Evolutionary conservation across 345 rosid genomes (phyloP).

Genomic region (Arabidopsis arenosa): DNA sequence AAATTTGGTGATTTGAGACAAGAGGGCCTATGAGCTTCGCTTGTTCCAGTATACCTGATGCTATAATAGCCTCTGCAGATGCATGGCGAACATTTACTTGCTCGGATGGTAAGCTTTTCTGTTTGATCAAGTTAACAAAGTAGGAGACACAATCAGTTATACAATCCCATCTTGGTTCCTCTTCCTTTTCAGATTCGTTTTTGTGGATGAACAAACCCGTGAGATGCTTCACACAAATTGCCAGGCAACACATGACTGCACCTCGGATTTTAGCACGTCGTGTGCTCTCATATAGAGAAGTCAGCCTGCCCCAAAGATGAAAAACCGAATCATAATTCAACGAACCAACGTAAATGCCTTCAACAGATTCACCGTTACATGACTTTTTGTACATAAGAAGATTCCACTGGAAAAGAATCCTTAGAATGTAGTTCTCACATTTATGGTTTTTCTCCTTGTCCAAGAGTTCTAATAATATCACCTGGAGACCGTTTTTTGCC

Average conservation of each 20-base stretch:
- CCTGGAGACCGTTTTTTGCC: slow-evolving; percentile 68
- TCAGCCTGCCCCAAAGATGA: slow-evolving; percentile 71
- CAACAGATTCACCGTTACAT: slow-evolving; percentile 33
- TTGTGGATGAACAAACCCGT: slow-evolving; percentile 49
- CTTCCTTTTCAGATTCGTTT: slow-evolving; percentile 42
- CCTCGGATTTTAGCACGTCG: slow-evolving; percentile 70
- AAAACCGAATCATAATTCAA: slow-evolving; percentile 60
- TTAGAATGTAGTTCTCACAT: slow-evolving; percentile 73
- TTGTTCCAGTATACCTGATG: slow-evolving; percentile 86
- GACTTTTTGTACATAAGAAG: slow-evolving; percentile 59
- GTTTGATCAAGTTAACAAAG: slow-evolving; percentile 64
- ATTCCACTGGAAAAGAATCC: slow-evolving; percentile 86
- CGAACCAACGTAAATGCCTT: slow-evolving; percentile 56
- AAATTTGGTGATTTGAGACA: slow-evolving; percentile 47
- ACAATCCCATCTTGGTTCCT: slow-evolving; percentile 39
- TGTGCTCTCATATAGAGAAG: slow-evolving; percentile 57
- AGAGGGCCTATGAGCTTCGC: slow-evolving; percentile 67
- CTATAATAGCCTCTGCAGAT: slow-evolving; percentile 80
- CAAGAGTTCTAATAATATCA: slow-evolving; percentile 60
- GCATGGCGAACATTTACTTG: slow-evolving; percentile 81
- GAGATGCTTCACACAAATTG: slow-evolving; percentile 70
- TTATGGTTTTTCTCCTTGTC: slow-evolving; percentile 68
- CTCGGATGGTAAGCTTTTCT: slow-evolving; percentile 78
- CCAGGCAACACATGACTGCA: slow-evolving; percentile 81
- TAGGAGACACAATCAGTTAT: slow-evolving; percentile 58